A percentile compares a stretch with the other conserved stretches of the same genome.
These are phyloP conservation scores for Musa itinerans DNA, from an alignment of 176 grass and related monocot genomes.

Conservation along the genomic window DNA sequence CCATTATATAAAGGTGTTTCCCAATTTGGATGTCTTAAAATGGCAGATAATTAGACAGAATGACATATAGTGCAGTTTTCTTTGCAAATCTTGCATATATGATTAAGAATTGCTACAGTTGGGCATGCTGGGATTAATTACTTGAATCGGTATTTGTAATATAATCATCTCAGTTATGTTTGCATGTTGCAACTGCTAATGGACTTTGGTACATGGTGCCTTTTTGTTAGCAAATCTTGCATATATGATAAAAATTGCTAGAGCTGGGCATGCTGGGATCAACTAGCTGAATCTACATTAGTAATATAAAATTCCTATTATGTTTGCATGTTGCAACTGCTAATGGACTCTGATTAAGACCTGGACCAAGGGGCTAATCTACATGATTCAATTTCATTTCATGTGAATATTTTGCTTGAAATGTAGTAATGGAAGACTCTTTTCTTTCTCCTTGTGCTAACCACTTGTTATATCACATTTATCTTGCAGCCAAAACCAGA, in stretches of 20 bases:
- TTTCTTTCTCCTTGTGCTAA: too few relatives aligned
- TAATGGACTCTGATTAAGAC: not conserved
- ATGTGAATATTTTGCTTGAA: too few relatives aligned
- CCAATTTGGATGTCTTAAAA: not conserved
- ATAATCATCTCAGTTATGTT: not conserved
- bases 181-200: not conserved
- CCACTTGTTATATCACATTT: constrained; percentile 8
- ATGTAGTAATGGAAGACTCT: too few relatives aligned
- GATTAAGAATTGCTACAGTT: too few relatives aligned
- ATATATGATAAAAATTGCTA: too few relatives aligned
- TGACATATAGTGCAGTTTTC: too few relatives aligned
- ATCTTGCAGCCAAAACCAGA: constrained; percentile 62
- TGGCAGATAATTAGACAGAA: not conserved
- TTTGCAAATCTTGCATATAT: too few relatives aligned
- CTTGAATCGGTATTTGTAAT: not conserved
- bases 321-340: not conserved
- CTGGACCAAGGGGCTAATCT: not conserved
- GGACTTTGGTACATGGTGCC: not conserved
- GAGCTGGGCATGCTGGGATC: too few relatives aligned
- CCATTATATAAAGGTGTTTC: not conserved
- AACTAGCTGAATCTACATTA: too few relatives aligned
- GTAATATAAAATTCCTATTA: not conserved
- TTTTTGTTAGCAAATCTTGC: too few relatives aligned
- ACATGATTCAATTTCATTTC: not conserved
- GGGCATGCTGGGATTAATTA: too few relatives aligned